Percentiles rank a stretch among this genome's conserved stretches.
These are phyloP conservation scores for Ormosia semicastrata DNA, from an alignment of 306 rosid species.

Conservation along the genomic window DNA sequence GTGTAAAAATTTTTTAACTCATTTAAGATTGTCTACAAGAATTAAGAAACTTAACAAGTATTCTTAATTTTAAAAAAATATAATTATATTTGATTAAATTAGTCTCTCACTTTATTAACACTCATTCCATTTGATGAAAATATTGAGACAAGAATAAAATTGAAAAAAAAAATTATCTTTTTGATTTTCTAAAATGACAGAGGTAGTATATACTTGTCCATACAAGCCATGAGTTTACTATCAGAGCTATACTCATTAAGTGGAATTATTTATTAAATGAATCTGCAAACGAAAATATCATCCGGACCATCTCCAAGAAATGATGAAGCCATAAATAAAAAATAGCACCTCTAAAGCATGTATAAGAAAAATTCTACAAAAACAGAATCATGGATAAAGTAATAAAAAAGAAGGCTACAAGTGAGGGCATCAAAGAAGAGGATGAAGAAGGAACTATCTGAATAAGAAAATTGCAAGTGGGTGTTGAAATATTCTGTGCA, in stretches of 20 bases:
- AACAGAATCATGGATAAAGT: slow-evolving; percentile 30
- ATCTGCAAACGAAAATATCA: slow-evolving; percentile 26
- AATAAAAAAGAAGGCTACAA: slow-evolving; percentile 31
- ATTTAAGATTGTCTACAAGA: too few relatives aligned
- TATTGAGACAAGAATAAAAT: too few relatives aligned
- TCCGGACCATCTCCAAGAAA: not conserved
- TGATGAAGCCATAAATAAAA: slow-evolving; percentile 22
- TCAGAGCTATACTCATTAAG: not conserved
- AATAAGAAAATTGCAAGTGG: slow-evolving; percentile 70
- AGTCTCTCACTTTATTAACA: too few relatives aligned
- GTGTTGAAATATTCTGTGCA: slow-evolving; percentile 66
- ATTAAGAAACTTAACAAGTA: too few relatives aligned
- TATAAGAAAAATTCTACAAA: slow-evolving; percentile 44
- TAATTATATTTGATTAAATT: too few relatives aligned
- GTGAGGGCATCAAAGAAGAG: slow-evolving; percentile 40
- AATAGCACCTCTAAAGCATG: slow-evolving; percentile 32
- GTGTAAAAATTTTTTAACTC: too few relatives aligned
- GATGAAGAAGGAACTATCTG: slow-evolving; percentile 64
- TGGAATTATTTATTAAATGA: not conserved
- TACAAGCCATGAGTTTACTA: not conserved
- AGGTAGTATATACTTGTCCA: not conserved
- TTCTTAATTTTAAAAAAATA: too few relatives aligned
- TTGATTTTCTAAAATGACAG: too few relatives aligned
- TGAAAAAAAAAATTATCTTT: too few relatives aligned
- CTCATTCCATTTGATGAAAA: too few relatives aligned